Evolutionary conservation across 805 yeast species (phyloP).

Genomic region (Suhomyces prunicola): DNA sequence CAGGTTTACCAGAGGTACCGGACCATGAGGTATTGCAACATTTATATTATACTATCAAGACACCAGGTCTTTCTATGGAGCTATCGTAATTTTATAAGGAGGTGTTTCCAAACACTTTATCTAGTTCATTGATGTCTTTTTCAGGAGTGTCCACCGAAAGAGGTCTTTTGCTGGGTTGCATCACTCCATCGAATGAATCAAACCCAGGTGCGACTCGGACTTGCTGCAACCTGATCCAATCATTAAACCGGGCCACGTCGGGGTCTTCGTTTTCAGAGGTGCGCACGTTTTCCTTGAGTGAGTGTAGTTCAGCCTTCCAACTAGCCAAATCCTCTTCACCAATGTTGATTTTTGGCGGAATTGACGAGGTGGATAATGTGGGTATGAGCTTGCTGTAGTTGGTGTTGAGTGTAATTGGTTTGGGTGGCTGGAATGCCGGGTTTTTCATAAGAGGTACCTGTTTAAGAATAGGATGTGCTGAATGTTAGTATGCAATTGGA

Average conservation of each 20-base stretch:
- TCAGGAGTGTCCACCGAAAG: not conserved
- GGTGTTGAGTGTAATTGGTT: constrained; percentile 50
- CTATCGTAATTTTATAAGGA: constrained; percentile 4
- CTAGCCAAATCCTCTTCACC: constrained; percentile 20
- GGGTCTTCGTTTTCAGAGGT: constrained; percentile 5
- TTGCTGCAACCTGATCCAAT: constrained; percentile 32
- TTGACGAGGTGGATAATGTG: constrained; percentile 27
- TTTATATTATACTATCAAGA: not conserved
- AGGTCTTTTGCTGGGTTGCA: constrained; percentile 23
- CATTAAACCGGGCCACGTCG: constrained; percentile 16
- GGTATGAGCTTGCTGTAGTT: constrained; percentile 39
- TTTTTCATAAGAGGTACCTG: constrained; percentile 56
- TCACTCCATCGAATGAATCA: constrained; percentile 27
- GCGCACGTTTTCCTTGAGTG: constrained; percentile 21
- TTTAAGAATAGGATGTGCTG: constrained; percentile 47
- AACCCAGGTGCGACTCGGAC: constrained; percentile 41
- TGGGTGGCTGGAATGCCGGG: constrained; percentile 52
- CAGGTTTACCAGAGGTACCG: constrained; percentile 6
- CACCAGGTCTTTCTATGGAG: not conserved
- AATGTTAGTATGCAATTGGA: constrained; percentile 6
- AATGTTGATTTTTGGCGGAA: constrained; percentile 37
- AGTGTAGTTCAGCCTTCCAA: constrained; percentile 33
- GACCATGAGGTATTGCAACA: not conserved
- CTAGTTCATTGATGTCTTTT: constrained; percentile 22
- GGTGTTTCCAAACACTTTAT: constrained; percentile 25